These are phyloP conservation scores for Ulota crispa DNA, from an alignment of 225 moss, liverwort and hornwort species.

Conservation along the genomic window DNA sequence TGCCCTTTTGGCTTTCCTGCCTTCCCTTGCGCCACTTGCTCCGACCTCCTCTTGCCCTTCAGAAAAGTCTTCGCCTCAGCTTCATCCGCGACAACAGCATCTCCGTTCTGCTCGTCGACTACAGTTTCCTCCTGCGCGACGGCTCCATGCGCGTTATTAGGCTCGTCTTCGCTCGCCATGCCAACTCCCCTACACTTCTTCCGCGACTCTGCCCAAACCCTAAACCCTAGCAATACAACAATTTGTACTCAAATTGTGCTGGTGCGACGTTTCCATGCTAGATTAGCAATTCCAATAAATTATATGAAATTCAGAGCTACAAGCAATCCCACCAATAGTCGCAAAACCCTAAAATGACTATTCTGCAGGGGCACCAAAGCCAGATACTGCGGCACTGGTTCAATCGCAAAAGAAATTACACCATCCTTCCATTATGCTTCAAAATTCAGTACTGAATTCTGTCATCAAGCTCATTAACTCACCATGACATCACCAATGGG, in stretches of 20 bases:
- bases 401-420: background rate
- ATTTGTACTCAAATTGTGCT: background rate
- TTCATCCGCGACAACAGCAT: slow-evolving; percentile 13
- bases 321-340: background rate
- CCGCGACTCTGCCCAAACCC: background rate
- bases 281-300: background rate
- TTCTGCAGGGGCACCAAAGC: background rate
- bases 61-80: slow-evolving; percentile 19
- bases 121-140: background rate
- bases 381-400: background rate
- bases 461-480: background rate
- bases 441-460: background rate
- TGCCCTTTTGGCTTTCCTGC: slow-evolving; percentile 64
- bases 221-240: background rate
- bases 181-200: slow-evolving; percentile 13
- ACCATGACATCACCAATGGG: background rate
- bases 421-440: background rate
- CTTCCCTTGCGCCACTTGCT: slow-evolving; percentile 64
- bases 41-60: slow-evolving; percentile 73
- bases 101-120: slow-evolving; percentile 19
- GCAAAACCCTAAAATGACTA: background rate
- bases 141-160: slow-evolving; percentile 4
- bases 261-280: background rate
- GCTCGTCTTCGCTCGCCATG: slow-evolving; percentile 34
- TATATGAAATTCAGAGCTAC: background rate